Percentiles rank a stretch among this genome's conserved stretches.
phyloP scores from a whole-genome alignment of 2,329 filamentous ascomycete genomes.

The Esteya vermicola region DNA sequence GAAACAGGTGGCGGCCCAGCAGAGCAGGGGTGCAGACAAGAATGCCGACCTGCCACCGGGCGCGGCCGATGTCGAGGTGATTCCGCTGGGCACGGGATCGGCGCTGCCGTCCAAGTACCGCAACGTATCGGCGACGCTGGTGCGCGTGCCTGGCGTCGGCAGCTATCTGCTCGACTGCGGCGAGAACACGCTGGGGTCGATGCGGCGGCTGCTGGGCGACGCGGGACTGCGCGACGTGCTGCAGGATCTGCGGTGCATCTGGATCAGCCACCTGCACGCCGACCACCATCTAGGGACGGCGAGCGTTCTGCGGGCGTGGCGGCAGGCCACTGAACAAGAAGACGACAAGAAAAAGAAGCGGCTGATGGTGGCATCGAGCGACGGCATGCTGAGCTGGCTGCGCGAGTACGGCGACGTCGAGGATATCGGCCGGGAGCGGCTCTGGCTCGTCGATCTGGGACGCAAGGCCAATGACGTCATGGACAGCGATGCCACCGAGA shows the following conservation, averaged over 20 bases:
- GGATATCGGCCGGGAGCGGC: conserved; percentile 51
- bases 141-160: conserved; percentile 74
- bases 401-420: conserved; percentile 68
- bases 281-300: conserved; percentile 85
- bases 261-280: conserved; percentile 91
- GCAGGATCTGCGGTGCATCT: conserved; percentile 65
- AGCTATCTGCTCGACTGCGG: conserved; percentile 84
- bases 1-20: conserved; percentile 23
- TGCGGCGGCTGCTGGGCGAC: conserved; percentile 57
- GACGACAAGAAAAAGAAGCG: conserved; percentile 16
- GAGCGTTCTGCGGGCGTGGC: conserved; percentile 74
- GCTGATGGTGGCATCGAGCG: conserved; percentile 56
- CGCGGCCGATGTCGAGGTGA: conserved; percentile 61
- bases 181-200: conserved; percentile 81
- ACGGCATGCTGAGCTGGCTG: conserved; percentile 61
- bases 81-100: conserved; percentile 82
- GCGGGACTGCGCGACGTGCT: conserved; percentile 57
- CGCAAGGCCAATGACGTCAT: background rate
- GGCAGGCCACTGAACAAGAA: conserved; percentile 32
- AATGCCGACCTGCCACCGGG: background rate
- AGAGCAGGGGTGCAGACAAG: conserved; percentile 46
- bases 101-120: conserved; percentile 83
- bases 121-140: conserved; percentile 80
- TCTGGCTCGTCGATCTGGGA: conserved; percentile 20
- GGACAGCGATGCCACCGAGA: background rate